Evolutionary conservation across 352 stramenopile species (phyloP).

Genomic region (Globisporangium lucens): DNA sequence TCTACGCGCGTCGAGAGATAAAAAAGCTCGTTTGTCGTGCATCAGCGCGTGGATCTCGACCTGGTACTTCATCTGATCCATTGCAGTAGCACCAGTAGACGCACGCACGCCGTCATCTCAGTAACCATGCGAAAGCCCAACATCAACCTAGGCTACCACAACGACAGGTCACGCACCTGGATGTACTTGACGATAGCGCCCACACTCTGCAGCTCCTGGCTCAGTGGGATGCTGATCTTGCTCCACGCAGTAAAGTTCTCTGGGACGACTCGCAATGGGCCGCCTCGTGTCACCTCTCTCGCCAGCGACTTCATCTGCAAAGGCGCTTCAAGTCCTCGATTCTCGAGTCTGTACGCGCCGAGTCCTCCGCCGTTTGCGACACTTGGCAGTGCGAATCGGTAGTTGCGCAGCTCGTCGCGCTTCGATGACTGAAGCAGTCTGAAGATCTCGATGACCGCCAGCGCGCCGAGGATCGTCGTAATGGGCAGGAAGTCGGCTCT

Average conservation of each 20-base stretch:
- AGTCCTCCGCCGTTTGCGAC: constrained; percentile 10
- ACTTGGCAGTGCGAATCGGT: constrained; percentile 10
- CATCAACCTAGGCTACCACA: background rate
- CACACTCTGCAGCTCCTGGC: constrained; percentile 21
- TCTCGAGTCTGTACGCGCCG: constrained; percentile 8
- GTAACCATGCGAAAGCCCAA: background rate
- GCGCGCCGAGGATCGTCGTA: constrained; percentile 26
- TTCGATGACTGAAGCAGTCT: constrained; percentile 13
- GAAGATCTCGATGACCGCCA: constrained; percentile 29
- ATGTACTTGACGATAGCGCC: constrained; percentile 29
- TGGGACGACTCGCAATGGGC: constrained; percentile 24
- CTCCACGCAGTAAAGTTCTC: constrained; percentile 34
- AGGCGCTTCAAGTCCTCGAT: background rate
- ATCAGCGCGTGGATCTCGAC: constrained; percentile 15
- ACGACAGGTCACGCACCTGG: constrained; percentile 14
- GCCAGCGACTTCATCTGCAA: constrained; percentile 22
- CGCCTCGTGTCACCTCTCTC: constrained; percentile 28
- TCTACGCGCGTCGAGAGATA: constrained; percentile 6
- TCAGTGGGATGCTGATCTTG: constrained; percentile 27
- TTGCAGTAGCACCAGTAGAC: background rate
- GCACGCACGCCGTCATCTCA: background rate
- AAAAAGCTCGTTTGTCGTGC: constrained; percentile 4
- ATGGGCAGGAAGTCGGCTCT: constrained; percentile 17
- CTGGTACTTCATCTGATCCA: constrained; percentile 9
- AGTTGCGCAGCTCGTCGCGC: constrained; percentile 2